phyloP scores from a whole-genome alignment of 306 rosid genomes.

The Elaeagnus macrophylla region DNA sequence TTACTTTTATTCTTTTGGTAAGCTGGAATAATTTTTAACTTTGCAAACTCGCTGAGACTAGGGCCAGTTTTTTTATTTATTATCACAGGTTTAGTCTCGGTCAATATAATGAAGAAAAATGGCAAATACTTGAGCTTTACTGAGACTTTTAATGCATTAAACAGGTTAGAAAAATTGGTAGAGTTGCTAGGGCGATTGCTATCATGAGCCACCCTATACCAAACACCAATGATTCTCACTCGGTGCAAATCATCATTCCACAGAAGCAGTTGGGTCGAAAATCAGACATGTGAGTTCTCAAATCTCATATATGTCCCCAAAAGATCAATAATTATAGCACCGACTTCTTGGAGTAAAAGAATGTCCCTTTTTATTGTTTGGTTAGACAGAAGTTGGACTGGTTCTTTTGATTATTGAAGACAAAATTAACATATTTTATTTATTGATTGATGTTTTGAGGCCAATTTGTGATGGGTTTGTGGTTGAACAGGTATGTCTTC shows the following conservation, averaged over 20 bases:
- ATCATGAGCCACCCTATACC: conserved; percentile 97
- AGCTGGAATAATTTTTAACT: no score
- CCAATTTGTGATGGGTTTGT: no score
- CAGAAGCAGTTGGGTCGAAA: conserved; percentile 93
- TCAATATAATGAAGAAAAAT: no score
- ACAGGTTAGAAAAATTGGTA: conserved; percentile 95
- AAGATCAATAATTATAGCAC: background rate
- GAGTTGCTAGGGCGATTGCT: conserved; percentile 95
- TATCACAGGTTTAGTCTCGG: no score
- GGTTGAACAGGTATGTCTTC: conserved; percentile 52
- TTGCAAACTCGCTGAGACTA: no score
- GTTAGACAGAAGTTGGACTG: no score
- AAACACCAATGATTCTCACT: conserved; percentile 69
- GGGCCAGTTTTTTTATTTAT: no score
- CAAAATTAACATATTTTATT: background rate
- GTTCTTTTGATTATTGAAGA: no score
- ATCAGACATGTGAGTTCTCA: conserved; percentile 93
- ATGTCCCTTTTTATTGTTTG: no score
- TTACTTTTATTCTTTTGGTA: no score
- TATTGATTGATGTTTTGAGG: background rate
- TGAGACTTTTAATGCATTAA: conserved; percentile 18
- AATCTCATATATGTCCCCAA: background rate
- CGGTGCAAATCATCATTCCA: conserved; percentile 89
- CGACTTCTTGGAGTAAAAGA: no score
- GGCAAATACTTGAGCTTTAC: background rate